These are phyloP conservation scores for Dujonia santamariae DNA, from an alignment of 1,139 yeast species.

Conservation along the genomic window DNA sequence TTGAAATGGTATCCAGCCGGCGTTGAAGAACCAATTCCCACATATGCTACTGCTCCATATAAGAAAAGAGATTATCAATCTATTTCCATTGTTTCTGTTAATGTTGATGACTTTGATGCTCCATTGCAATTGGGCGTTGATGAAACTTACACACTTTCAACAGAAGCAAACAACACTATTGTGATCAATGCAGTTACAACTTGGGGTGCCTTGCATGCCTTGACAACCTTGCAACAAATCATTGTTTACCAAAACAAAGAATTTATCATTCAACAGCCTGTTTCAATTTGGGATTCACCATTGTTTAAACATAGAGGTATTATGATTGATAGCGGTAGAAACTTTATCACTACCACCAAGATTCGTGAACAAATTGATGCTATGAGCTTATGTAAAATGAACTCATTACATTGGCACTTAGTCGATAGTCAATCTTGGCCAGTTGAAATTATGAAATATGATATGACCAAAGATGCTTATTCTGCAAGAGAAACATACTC, in stretches of 20 bases:
- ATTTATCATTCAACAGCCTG: conserved; percentile 31
- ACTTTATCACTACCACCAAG: conserved; percentile 29
- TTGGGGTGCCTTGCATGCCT: conserved; percentile 48
- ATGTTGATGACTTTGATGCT: conserved; percentile 23
- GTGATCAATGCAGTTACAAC: conserved; percentile 29
- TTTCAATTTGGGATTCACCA: conserved; percentile 37
- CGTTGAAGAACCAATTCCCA: conserved; percentile 16
- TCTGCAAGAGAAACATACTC: conserved; percentile 32
- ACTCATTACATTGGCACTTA: conserved; percentile 46
- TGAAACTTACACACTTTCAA: conserved; percentile 23
- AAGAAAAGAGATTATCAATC: not conserved
- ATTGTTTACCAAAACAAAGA: conserved; percentile 22
- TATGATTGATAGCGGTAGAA: conserved; percentile 44
- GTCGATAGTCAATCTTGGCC: conserved; percentile 51
- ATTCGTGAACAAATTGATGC: conserved; percentile 40
- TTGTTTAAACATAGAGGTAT: conserved; percentile 43
- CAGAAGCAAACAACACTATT: conserved; percentile 15
- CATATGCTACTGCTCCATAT: conserved; percentile 5
- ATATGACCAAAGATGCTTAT: conserved; percentile 45
- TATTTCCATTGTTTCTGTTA: conserved; percentile 10
- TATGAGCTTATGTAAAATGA: conserved; percentile 41
- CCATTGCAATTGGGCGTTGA: conserved; percentile 39
- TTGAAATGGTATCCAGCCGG: conserved; percentile 30
- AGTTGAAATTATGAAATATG: conserved; percentile 25
- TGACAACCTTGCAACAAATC: conserved; percentile 44